Evolutionary conservation across 2,329 filamentous ascomycete species (phyloP), one percentile per base, ranked within the genome.

Genomic region (Cladosporium velox): DNA sequence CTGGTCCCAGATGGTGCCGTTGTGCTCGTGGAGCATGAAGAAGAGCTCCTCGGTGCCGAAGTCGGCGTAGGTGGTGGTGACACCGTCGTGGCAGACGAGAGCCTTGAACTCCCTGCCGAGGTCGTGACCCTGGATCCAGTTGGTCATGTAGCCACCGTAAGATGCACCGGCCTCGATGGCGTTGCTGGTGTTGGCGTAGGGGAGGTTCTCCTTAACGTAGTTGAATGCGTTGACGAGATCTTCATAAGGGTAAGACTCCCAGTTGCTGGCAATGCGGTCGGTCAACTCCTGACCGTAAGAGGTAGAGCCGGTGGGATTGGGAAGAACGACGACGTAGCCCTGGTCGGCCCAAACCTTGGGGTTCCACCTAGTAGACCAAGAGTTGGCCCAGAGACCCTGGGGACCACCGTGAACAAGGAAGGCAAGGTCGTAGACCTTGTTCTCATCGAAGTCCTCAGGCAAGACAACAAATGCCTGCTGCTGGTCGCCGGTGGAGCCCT

Each of bases 101-200:
- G 92, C 91, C 78, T 91, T 92, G 85, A 97, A 96, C 70, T 90
- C 88, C 26, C 91, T 88, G n/a, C 92, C 93, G 0, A 97, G 84
- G 0, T 88, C 85, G 69, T 94, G 90, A 6, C 93, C 93, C 78
- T 97, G 92, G 72, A 97, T 92, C 93, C 93, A 73, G 58, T 72
- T 69, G 44, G 64, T 72, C 86, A 71, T 70, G 65, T 72, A 70
- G 30, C 79, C 74, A 30, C 74, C 80, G 59, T 81, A 82, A 0
- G 77, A 76, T 12, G 70, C 70, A n/a, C 70, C 70, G 21, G 69
- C 70, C 57, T 62, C 69, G 14, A 72, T 64, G 32, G 70, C 70
- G 38, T 72, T 72, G 66, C 67, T 70, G 66, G 69, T 71, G 64
- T 72, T 70, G 65, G 71, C 63, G 59, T 69, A 72, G 52, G 67